phyloP scores from a whole-genome alignment of 1,139 yeast genomes.

The Pichia sp. region DNA sequence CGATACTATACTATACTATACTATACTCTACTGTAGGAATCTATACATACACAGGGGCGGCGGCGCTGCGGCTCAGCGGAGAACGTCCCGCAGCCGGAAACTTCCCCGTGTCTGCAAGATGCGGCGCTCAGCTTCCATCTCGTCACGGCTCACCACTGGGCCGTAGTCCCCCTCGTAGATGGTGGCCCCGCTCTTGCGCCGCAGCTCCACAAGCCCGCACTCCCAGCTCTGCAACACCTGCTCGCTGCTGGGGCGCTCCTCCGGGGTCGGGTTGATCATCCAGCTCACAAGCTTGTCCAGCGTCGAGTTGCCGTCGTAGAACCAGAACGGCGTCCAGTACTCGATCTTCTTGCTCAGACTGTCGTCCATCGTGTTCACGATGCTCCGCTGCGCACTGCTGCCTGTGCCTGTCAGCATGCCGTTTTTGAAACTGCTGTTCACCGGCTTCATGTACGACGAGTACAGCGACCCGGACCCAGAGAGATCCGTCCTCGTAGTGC shows the following conservation, averaged over 20 bases:
- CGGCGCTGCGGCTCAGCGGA: slow-evolving; percentile 3
- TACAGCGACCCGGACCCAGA: background rate
- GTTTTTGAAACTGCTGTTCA: background rate
- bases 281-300: slow-evolving; percentile 77
- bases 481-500: slow-evolving; percentile 19
- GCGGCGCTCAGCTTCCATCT: slow-evolving; percentile 33
- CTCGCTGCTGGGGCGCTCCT: slow-evolving; percentile 72
- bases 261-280: slow-evolving; percentile 90
- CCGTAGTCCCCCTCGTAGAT: slow-evolving; percentile 97
- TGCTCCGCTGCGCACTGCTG: background rate
- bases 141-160: slow-evolving; percentile 40
- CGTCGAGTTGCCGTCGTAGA: slow-evolving; percentile 67
- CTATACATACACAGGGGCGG: background rate
- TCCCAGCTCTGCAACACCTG: slow-evolving; percentile 66
- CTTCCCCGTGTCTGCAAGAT: slow-evolving; percentile 1
- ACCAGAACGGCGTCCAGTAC: slow-evolving; percentile 81
- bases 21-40: background rate
- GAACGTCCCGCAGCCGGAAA: slow-evolving; percentile 8
- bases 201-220: slow-evolving; percentile 69
- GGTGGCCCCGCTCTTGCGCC: slow-evolving; percentile 91
- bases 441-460: background rate
- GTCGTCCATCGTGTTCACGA: background rate
- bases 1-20: too few relatives aligned
- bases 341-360: slow-evolving; percentile 13
- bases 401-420: background rate